These are phyloP conservation scores for Neurospora discreta DNA, from an alignment of 495 filamentous ascomycete species.

Conservation along the genomic window DNA sequence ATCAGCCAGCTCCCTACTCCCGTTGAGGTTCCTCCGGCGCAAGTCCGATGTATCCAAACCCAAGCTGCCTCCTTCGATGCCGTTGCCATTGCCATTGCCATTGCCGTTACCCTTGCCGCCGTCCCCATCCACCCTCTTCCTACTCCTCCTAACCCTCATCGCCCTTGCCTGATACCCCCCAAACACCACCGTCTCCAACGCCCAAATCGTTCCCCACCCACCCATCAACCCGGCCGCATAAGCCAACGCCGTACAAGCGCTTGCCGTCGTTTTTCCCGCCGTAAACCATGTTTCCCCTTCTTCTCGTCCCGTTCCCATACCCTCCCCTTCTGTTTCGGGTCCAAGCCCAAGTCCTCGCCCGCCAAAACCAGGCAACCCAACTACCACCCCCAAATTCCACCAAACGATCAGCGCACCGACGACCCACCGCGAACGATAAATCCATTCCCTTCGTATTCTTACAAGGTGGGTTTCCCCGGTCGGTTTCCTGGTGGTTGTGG, in stretches of 20 bases:
- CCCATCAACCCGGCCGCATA: slow-evolving; percentile 59
- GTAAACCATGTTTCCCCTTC: no score
- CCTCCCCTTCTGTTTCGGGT: no score
- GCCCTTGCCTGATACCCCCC: slow-evolving; percentile 55
- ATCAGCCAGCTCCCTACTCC: not conserved
- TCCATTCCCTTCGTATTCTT: slow-evolving; percentile 27
- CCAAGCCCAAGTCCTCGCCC: no score
- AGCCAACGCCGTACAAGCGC: slow-evolving; percentile 45
- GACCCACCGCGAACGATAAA: slow-evolving; percentile 40
- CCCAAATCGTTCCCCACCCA: slow-evolving; percentile 59
- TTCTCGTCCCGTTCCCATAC: no score
- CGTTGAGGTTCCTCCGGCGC: not conserved
- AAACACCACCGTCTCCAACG: slow-evolving; percentile 48
- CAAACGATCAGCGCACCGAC: slow-evolving; percentile 35
- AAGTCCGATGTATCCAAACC: not conserved
- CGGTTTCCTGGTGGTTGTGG: no score
- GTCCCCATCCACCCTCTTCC: no score
- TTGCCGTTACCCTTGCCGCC: no score
- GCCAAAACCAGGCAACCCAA: not conserved
- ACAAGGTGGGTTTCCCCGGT: not conserved
- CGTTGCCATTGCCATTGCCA: not conserved
- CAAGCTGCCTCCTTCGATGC: not conserved
- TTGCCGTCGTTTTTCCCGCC: slow-evolving; percentile 27
- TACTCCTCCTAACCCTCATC: slow-evolving; percentile 46
- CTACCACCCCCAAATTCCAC: slow-evolving; percentile 32